Evolutionary conservation across 2,329 filamentous ascomycete genomes (phyloP).

Genomic region (Eurotiales sp.): DNA sequence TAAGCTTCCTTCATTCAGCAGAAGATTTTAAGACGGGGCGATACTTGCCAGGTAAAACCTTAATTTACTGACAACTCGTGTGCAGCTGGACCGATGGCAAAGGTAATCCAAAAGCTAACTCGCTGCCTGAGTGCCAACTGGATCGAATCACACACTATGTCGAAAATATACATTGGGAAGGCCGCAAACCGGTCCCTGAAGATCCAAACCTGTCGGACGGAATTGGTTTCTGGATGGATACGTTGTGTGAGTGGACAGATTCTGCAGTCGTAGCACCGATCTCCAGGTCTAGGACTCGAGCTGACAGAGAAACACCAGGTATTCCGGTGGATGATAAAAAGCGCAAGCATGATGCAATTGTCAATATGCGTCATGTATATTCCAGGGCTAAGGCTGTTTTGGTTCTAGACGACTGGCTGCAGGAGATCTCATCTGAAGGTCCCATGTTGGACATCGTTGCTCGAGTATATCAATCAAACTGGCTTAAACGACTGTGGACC

Average conservation of each 20-base stretch:
- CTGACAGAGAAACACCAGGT: too few relatives aligned
- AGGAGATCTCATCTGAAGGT: conserved; percentile 10
- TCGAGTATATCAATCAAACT: conserved; percentile 17
- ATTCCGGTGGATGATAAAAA: conserved; percentile 14
- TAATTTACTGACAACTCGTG: too few relatives aligned
- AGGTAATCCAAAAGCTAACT: conserved; percentile 18
- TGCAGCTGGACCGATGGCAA: conserved; percentile 20
- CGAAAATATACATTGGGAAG: conserved; percentile 15
- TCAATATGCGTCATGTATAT: conserved; percentile 18
- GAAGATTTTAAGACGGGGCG: too few relatives aligned
- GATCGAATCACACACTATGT: conserved; percentile 15
- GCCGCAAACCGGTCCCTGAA: conserved; percentile 7
- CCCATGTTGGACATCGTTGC: conserved; percentile 14
- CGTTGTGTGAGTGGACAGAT: conserved; percentile 19
- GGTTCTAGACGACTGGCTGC: conserved; percentile 19
- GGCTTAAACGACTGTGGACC: conserved; percentile 18
- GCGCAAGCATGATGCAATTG: conserved; percentile 10
- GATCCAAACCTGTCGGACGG: conserved; percentile 4
- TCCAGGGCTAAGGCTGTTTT: conserved; percentile 14
- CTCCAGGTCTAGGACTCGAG: too few relatives aligned
- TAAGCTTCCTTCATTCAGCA: conserved; percentile 3
- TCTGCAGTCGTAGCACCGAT: too few relatives aligned
- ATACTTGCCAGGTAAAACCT: too few relatives aligned
- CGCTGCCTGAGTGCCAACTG: conserved; percentile 18
- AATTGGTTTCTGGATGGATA: conserved; percentile 21